Evolutionary conservation across 108 stramenopile species (phyloP), one percentile per base, ranked within the genome.

Genomic region (Fistulifera pelliculosa): DNA sequence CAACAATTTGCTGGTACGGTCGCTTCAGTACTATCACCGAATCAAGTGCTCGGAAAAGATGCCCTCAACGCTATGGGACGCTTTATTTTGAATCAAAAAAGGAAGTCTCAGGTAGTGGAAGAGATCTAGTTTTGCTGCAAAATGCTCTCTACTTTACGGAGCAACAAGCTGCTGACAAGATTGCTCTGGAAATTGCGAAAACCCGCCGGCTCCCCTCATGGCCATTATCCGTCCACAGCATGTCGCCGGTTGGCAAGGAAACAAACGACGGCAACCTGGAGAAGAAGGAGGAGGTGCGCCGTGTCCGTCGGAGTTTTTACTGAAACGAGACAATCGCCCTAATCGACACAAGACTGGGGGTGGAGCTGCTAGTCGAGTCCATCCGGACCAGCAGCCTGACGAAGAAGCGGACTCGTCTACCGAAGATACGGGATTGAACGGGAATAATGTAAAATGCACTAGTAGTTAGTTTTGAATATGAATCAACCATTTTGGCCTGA

Each of bases 211-310:
- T 52, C 75, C 83, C 14, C 71, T 93, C 42, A 88, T 88, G 86
- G 90, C 90, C 7, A 74, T 88, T 25, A 85, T 93, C 56, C 59
- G 70, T 24, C 87, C 87, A 0, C 41, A 64, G 38, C 27, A 57
- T 13, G 64, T 73, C 11, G 65, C 67, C 21, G 73, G 70, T 41
- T 80, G 82, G 82, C 59, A 62, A n/a, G 81, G 83, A 19, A 54
- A 67, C 18, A 71, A 77, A 47, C 70, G 83, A 22, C 38, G 74
- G 18, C 76, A 56, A 21, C 69, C 76, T 12, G 72, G 55, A 8
- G 81, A 77, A 41, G 80, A 86, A 45, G 90, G 90, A 22, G 91
- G 91, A 1, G 91, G 91, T 16, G 87, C 87, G 25, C 91, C 91
- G 31, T 93, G 91, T 72, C 91, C 91, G 17, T 66, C 74, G 42